A percentile compares a stretch with the other conserved stretches of the same genome.
These are phyloP conservation scores for Thermochaetoides dissita DNA, from an alignment of 2,329 filamentous ascomycete species.

Conservation along the genomic window DNA sequence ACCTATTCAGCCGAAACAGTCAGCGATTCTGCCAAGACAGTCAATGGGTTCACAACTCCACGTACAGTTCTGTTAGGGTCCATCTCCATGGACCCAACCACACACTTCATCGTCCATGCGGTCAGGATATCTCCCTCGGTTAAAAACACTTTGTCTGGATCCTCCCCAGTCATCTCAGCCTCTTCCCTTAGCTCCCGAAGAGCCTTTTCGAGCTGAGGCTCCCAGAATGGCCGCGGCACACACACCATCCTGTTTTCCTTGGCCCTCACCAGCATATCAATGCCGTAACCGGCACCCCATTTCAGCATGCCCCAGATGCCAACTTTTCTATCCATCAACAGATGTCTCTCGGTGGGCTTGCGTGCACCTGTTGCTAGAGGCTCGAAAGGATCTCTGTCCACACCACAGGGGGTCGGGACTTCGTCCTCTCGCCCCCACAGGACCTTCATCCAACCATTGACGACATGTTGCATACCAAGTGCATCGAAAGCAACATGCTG, in stretches of 20 bases:
- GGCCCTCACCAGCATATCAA: constrained; percentile 13
- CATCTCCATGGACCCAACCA: constrained; percentile 6
- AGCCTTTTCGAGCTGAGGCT: constrained; percentile 5
- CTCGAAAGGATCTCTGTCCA: constrained; percentile 21
- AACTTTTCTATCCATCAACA: constrained; percentile 11
- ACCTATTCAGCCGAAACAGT: neutral
- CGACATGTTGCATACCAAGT: constrained; percentile 24
- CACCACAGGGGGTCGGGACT: constrained; percentile 15
- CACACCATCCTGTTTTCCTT: constrained; percentile 25
- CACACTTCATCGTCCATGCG: constrained; percentile 20
- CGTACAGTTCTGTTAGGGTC: constrained; percentile 7
- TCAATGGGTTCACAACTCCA: neutral
- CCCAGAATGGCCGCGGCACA: constrained; percentile 20
- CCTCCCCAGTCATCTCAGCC: constrained; percentile 9
- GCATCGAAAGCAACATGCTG: constrained; percentile 30
- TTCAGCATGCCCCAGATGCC: constrained; percentile 13
- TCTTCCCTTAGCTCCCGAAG: constrained; percentile 9
- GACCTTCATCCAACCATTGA: constrained; percentile 27
- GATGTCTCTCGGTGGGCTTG: constrained; percentile 13
- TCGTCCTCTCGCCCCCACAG: constrained; percentile 24
- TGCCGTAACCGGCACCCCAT: constrained; percentile 19
- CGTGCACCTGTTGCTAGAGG: constrained; percentile 13
- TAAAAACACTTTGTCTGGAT: constrained; percentile 17
- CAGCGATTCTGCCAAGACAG: no score
- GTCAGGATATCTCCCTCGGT: constrained; percentile 25